Base-by-base conservation (phyloP, 140 eudicot genomes). In the Bidens hawaiensis region DNA sequence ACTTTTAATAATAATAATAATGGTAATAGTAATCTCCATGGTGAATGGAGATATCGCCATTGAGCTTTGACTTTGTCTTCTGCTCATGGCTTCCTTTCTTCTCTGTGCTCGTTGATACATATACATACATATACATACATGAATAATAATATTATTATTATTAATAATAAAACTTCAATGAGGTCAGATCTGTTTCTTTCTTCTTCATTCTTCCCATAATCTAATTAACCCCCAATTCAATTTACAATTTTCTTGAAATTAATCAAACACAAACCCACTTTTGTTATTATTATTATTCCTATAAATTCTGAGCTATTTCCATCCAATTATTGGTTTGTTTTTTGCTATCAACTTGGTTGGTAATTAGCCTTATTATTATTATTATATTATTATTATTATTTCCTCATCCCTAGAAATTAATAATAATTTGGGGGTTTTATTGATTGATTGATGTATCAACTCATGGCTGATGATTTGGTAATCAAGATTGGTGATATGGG, bases 391-490 rank as follows among this genome's bases (percentile, higher is more conserved):
- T n/a, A n/a, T n/a, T n/a, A n/a, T n/a, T n/a, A n/a, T n/a, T n/a
- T n/a, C n/a, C n/a, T n/a, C n/a, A n/a, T n/a, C n/a, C n/a, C n/a
- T n/a, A n/a, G n/a, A n/a, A n/a, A n/a, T n/a, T n/a, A n/a, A 54
- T 24, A 10, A 24, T 21, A 26, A 1, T 17, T 12, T 3, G 19
- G 36, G 46, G 54, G 49, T 56, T 68, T 56, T n/a, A n/a, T n/a
- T n/a, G n/a, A 25, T 55, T 43, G 36, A 42, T n/a, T n/a, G n/a
- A n/a, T n/a, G n/a, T n/a, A n/a, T n/a, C 59, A 2, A 26, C 27
- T 9, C 19, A 73, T 73, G 78, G 78, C 22, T 36, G 78, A 73
- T n/a, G n/a, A n/a, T n/a, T n/a, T n/a, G n/a, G n/a, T n/a, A n/a
- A n/a, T n/a, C n/a, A n/a, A n/a, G n/a, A n/a, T n/a, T n/a, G n/a